These are phyloP conservation scores for Dactylella cylindrospora DNA, from an alignment of 2,329 filamentous ascomycete genomes.

Conservation along the genomic window DNA sequence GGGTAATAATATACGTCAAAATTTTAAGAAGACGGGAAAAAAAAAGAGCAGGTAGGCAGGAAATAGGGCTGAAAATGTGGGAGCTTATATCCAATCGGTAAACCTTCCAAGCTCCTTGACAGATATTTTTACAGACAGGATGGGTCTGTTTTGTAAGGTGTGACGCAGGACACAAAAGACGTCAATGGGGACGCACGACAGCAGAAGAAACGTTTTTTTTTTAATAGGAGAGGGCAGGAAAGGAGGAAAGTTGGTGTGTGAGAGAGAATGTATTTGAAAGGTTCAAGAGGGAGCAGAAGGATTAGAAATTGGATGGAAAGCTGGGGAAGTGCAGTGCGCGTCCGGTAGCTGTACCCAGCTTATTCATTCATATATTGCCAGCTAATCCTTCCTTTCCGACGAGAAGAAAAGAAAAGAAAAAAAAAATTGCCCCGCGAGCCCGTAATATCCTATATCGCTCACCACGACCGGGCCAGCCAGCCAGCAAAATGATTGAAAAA, in stretches of 20 bases:
- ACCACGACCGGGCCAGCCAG: too few species aligned
- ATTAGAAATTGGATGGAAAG: constrained; percentile 23
- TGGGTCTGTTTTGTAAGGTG: not conserved
- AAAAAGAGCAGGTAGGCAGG: not conserved
- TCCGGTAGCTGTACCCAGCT: constrained; percentile 19
- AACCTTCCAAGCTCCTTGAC: too few species aligned
- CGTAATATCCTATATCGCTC: constrained; percentile 26
- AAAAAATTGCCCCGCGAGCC: constrained; percentile 19
- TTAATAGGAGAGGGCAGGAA: not conserved
- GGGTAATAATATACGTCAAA: not conserved
- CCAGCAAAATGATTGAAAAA: not conserved
- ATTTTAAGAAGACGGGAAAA: not conserved
- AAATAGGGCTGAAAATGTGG: constrained; percentile 1
- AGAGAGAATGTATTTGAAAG: too few species aligned
- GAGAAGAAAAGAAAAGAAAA: too few species aligned
- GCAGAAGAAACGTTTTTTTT: too few species aligned
- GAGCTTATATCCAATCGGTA: too few species aligned
- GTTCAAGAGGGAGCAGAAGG: constrained; percentile 2
- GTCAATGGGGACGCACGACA: not conserved
- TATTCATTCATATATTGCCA: constrained; percentile 8
- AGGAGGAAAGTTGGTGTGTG: not conserved
- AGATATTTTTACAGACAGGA: too few species aligned
- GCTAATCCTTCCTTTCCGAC: too few species aligned
- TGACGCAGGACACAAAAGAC: not conserved
- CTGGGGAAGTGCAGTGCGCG: constrained; percentile 15